Evolutionary conservation across 306 rosid species (phyloP).

Genomic region (Casuarina equisetifolia): DNA sequence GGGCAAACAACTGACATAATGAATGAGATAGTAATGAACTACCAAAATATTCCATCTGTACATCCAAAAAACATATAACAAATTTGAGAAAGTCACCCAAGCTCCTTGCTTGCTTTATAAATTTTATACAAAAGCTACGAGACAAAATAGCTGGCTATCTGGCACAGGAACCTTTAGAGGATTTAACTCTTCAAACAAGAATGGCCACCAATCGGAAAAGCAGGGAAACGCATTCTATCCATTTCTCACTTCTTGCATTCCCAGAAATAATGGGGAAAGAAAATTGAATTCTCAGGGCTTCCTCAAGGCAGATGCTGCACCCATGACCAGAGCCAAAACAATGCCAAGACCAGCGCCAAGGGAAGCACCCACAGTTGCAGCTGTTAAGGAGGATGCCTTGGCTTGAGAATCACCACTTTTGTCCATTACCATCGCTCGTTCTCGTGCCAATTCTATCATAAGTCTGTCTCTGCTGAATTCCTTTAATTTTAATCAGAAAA

Average conservation of each 20-base stretch:
- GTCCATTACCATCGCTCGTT: constrained; percentile 45
- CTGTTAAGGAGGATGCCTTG: constrained; percentile 58
- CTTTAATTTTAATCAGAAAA: constrained; percentile 35
- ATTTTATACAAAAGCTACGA: constrained; percentile 10
- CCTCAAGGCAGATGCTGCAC: constrained; percentile 98
- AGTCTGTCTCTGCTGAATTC: constrained; percentile 78
- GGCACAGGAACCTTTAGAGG: neutral
- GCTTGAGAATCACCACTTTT: constrained; percentile 50
- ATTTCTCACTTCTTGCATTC: neutral
- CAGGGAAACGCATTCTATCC: neutral
- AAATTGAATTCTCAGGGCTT: constrained; percentile 52
- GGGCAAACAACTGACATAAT: neutral
- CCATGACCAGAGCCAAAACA: constrained; percentile 88
- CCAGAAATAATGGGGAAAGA: neutral
- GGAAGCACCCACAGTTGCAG: constrained; percentile 94
- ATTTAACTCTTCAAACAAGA: neutral
- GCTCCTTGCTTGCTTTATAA: neutral
- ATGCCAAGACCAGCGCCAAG: constrained; percentile 91
- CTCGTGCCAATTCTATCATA: constrained; percentile 68
- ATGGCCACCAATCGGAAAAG: neutral
- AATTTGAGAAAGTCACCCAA: neutral
- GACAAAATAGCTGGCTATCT: constrained; percentile 25
- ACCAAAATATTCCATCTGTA: neutral
- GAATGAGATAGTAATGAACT: neutral
- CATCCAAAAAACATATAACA: neutral